Evolutionary conservation across 192 early-diverging fungal species (phyloP), one percentile per base, ranked within the genome.

Genomic region (Chytriomyces sp.): DNA sequence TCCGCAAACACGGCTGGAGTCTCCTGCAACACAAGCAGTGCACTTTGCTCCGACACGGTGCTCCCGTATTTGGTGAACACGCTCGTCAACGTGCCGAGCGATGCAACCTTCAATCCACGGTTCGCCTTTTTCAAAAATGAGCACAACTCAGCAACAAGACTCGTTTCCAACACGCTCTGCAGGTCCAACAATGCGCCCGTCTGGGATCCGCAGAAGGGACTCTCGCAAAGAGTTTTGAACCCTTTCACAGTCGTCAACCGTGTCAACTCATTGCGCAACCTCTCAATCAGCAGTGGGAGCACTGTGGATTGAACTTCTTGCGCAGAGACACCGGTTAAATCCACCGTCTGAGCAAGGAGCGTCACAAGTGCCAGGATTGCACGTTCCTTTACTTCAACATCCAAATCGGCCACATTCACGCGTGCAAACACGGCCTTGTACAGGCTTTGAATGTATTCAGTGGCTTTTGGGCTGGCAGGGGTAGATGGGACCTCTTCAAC

Each of bases 371-470:
- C 91, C 50, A 88, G 75, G 74, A 96, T 91, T 3, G 92, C 86
- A 13, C 91, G 81, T 78, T 96, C 95, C 76, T 94, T 94, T 45
- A 96, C 94, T 79, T 96, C 95, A 70, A 94, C 85, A 74, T 96
- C 95, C 8, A 89, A 88, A 83, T 96, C 93, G 5, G 85, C 80
- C 9, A 89, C 88, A 20, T 85, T 81, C 5, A 95, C 81, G 5
- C 89, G 84, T 10, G 85, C 79, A 1, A 91, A 66, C 3, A 89
- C 90, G 3, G 87, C 83, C 1, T 85, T 74, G 81, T 93, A 94
- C 44, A 95, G 89, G 11, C 84, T 49, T 43, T 63, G 20, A 48
- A 83, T 45, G 71, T 83, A 71, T 53, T 71, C 70, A 7, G 13
- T 46, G 44, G 78, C 74, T 16, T 81, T 50, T 46, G 79, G 70